Evolutionary conservation across 2,329 filamentous ascomycete genomes (phyloP).

Genomic region (Fusarium paranaense): DNA sequence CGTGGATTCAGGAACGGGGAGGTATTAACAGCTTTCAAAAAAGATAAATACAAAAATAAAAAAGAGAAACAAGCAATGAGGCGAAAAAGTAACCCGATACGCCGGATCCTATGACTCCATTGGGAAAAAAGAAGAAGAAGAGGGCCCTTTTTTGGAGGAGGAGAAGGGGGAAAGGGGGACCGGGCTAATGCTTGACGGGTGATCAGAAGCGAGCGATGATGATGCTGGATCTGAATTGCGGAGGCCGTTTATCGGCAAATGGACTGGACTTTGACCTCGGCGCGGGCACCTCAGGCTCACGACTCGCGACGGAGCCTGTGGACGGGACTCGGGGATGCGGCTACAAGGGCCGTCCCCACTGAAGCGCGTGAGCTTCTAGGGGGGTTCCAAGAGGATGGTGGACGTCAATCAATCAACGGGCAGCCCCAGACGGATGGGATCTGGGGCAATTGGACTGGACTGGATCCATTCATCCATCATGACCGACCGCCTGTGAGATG

Average conservation of each 20-base stretch:
- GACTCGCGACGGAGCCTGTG: constrained; percentile 3
- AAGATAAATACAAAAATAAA: neutral
- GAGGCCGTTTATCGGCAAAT: constrained; percentile 38
- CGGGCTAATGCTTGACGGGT: constrained; percentile 12
- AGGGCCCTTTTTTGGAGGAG: constrained; percentile 14
- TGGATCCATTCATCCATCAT: neutral
- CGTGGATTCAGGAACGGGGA: neutral
- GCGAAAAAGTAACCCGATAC: constrained; percentile 16
- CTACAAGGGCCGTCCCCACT: constrained; percentile 35
- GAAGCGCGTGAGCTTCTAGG: constrained; percentile 14
- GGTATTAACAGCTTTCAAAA: constrained; percentile 1
- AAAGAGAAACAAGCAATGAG: constrained; percentile 3
- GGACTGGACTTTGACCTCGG: constrained; percentile 30
- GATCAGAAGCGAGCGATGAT: constrained; percentile 38
- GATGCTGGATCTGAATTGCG: constrained; percentile 32
- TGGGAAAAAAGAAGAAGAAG: constrained; percentile 29
- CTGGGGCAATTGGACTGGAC: neutral
- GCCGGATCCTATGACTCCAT: constrained; percentile 40
- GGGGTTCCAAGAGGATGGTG: neutral
- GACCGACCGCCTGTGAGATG: neutral
- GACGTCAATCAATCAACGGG: neutral
- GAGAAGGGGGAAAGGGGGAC: constrained; percentile 15
- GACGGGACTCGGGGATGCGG: constrained; percentile 17
- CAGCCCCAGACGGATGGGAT: neutral
- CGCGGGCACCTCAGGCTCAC: constrained; percentile 8